phyloP scores from a whole-genome alignment of 2,329 filamentous ascomycete genomes.

The Fusarium burgessii region DNA sequence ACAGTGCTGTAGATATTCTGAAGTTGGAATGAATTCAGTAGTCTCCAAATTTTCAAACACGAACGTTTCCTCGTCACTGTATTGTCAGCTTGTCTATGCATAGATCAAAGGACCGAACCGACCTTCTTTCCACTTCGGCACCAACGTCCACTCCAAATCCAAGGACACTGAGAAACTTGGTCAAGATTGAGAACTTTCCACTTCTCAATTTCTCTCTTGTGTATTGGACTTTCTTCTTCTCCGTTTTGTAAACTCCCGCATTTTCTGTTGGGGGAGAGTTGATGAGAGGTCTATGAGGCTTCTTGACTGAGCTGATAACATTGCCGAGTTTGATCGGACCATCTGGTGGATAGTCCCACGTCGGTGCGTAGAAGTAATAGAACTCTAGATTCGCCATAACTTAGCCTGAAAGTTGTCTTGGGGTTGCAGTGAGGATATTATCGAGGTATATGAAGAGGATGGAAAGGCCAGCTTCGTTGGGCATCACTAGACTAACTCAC shows the following conservation, averaged over 20 bases:
- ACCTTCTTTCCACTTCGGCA: constrained; percentile 1
- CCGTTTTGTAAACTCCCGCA: neutral
- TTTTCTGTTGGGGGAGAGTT: neutral
- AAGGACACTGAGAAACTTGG: constrained; percentile 9
- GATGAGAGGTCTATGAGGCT: constrained; percentile 15
- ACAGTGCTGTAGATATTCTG: constrained; percentile 12
- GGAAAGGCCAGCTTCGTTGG: neutral
- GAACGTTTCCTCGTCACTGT: constrained; percentile 14
- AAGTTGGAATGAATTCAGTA: constrained; percentile 9
- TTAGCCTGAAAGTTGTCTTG: no score
- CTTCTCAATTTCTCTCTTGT: constrained; percentile 6
- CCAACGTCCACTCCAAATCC: constrained; percentile 14
- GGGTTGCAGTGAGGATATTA: neutral
- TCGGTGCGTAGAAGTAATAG: constrained; percentile 21
- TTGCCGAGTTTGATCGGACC: constrained; percentile 24
- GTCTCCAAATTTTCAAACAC: constrained; percentile 17
- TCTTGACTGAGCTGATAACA: constrained; percentile 26
- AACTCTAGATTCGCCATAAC: constrained; percentile 11
- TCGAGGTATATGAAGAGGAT: neutral
- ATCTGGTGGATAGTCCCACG: constrained; percentile 1
- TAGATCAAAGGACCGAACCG: neutral
- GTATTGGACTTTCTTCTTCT: constrained; percentile 17
- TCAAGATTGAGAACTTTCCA: constrained; percentile 17
- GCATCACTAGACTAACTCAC: no score
- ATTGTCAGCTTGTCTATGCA: neutral